Percentiles rank a stretch among this genome's conserved stretches.
phyloP scores from a whole-genome alignment of 2,329 filamentous ascomycete species.

The Beauveria bassiana region DNA sequence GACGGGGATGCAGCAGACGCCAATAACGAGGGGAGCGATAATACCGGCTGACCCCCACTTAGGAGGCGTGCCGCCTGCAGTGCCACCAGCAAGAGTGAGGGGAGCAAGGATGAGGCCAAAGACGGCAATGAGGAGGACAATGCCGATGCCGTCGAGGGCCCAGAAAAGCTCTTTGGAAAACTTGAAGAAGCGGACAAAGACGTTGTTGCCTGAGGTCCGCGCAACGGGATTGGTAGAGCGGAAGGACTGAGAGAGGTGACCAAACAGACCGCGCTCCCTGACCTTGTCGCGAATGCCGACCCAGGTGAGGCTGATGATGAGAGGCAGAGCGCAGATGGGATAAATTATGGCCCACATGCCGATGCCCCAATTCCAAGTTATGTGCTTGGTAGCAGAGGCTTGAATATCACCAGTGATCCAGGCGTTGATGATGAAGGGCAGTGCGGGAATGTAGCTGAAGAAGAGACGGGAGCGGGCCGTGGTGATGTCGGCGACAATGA shows the following conservation, averaged over 20 bases:
- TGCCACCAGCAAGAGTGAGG: slow-evolving; percentile 35
- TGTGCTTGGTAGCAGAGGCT: slow-evolving; percentile 36
- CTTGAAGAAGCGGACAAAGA: not conserved
- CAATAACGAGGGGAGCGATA: slow-evolving; percentile 37
- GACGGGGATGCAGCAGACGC: slow-evolving; percentile 39
- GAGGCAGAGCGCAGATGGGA: slow-evolving; percentile 47
- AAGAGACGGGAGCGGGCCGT: slow-evolving; percentile 55
- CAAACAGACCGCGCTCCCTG: slow-evolving; percentile 36
- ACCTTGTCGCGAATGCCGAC: slow-evolving; percentile 43
- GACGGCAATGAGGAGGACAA: slow-evolving; percentile 37
- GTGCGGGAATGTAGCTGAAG: slow-evolving; percentile 55
- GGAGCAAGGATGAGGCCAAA: slow-evolving; percentile 39
- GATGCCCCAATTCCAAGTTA: slow-evolving; percentile 54
- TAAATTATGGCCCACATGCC: slow-evolving; percentile 61
- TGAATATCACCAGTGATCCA: slow-evolving; percentile 56
- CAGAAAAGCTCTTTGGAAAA: slow-evolving; percentile 36
- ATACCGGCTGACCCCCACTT: slow-evolving; percentile 32
- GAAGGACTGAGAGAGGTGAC: slow-evolving; percentile 26
- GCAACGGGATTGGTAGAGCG: slow-evolving; percentile 20
- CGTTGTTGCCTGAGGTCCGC: not conserved
- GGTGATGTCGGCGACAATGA: slow-evolving; percentile 57
- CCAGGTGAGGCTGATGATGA: slow-evolving; percentile 43
- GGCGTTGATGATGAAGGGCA: slow-evolving; percentile 56
- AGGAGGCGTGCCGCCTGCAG: slow-evolving; percentile 20
- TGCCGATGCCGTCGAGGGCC: slow-evolving; percentile 37